These are phyloP conservation scores for Suhomyces prunicola DNA, from an alignment of 805 yeast species.

Conservation along the genomic window DNA sequence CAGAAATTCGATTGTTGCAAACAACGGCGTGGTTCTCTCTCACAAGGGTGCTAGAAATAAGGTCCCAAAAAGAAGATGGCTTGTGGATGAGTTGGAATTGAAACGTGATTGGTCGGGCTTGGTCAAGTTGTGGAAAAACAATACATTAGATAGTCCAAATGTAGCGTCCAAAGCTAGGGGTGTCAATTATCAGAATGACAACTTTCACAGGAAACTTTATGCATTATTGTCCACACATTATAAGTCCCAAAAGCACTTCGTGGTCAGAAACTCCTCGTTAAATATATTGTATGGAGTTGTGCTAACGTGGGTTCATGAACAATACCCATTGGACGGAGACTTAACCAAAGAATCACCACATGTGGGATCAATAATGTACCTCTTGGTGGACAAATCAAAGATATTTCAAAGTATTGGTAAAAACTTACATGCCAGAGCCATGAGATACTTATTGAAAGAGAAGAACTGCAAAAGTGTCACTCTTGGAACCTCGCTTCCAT, in stretches of 20 bases:
- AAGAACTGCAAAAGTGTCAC: slow-evolving; percentile 36
- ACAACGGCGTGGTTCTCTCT: neutral
- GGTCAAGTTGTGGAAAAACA: slow-evolving; percentile 41
- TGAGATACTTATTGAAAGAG: slow-evolving; percentile 46
- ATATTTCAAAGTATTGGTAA: slow-evolving; percentile 55
- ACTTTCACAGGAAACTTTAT: slow-evolving; percentile 28
- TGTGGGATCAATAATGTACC: slow-evolving; percentile 43
- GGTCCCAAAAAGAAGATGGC: slow-evolving; percentile 45
- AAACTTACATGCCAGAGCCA: slow-evolving; percentile 50
- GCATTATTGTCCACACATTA: slow-evolving; percentile 28
- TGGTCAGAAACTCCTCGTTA: slow-evolving; percentile 54
- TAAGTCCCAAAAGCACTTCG: slow-evolving; percentile 45
- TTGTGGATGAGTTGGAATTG: slow-evolving; percentile 53
- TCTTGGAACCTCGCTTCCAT: slow-evolving; percentile 49
- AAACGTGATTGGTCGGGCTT: slow-evolving; percentile 51
- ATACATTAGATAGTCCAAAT: slow-evolving; percentile 19
- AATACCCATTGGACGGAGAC: slow-evolving; percentile 9
- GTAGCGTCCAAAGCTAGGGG: slow-evolving; percentile 15
- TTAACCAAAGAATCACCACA: slow-evolving; percentile 6
- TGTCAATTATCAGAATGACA: slow-evolving; percentile 24
- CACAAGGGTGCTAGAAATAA: slow-evolving; percentile 13
- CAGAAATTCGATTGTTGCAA: slow-evolving; percentile 9
- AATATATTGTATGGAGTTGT: slow-evolving; percentile 54
- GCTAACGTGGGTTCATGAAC: slow-evolving; percentile 48
- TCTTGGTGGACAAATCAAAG: slow-evolving; percentile 53